Conservation (phyloP, 2,329 filamentous ascomycete species). For the Colletotrichum eleusines region DNA sequence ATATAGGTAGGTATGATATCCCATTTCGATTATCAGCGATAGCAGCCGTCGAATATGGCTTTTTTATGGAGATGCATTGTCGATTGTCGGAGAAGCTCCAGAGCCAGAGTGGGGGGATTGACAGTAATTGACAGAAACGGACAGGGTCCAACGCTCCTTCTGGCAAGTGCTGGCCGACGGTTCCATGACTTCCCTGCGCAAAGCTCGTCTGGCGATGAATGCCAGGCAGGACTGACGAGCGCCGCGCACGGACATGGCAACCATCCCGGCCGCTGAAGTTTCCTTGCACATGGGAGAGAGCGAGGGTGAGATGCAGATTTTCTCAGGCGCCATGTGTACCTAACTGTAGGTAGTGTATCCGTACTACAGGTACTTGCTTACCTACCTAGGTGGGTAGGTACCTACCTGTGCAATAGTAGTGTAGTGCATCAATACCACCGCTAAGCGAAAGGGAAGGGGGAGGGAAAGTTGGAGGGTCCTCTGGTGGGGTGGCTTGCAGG, state of each 20-base stretch:
- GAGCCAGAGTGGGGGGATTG: background rate
- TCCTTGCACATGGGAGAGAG: conserved; percentile 9
- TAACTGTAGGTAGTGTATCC: background rate
- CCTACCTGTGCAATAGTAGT: too few relatives aligned
- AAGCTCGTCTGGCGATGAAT: conserved; percentile 20
- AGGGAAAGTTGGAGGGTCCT: conserved; percentile 18
- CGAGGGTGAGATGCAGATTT: conserved; percentile 16
- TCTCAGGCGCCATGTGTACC: background rate
- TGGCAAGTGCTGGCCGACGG: conserved; percentile 14
- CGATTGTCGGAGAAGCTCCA: background rate
- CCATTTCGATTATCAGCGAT: conserved; percentile 5
- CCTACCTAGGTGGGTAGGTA: too few relatives aligned
- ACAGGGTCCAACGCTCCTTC: conserved; percentile 25
- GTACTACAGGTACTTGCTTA: too few relatives aligned
- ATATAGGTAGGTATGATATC: background rate
- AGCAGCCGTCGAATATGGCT: conserved; percentile 25
- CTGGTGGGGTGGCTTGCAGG: conserved; percentile 15
- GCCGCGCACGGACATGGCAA: conserved; percentile 33
- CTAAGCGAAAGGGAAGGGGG: background rate
- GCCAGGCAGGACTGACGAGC: conserved; percentile 39
- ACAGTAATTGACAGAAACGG: conserved; percentile 25
- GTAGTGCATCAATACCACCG: background rate
- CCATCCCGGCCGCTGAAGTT: conserved; percentile 24
- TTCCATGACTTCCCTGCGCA: conserved; percentile 16
- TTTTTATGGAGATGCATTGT: conserved; percentile 8